Base-by-base conservation (phyloP, 2,329 filamentous ascomycete genomes). In the Pseudogymnoascus sp. region DNA sequence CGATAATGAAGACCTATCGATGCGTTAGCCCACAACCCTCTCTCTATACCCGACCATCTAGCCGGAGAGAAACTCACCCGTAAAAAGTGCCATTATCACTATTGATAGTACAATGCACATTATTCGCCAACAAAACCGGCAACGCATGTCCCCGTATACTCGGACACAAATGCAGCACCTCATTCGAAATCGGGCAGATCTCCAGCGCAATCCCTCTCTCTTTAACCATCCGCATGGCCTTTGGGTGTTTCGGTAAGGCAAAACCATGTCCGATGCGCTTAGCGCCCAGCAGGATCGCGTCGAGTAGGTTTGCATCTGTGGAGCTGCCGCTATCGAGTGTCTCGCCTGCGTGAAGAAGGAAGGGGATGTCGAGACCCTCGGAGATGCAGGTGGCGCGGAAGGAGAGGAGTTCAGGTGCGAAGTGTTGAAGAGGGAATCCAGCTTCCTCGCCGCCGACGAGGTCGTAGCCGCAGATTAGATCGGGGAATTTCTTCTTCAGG, bases 291-390 rank as follows among this genome's bases (percentile, higher is more conserved):
- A 88, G 74, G 1, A 90, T 79, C 3, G 89, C 87, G 66, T 90
- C 88, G 60, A 87, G 79, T 0, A 92, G 76, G 70, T 91, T 92
- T 16, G 82, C 85, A 66, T 91, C 86, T 1, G 81, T 80, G 4
- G 85, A 82, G 23, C 80, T 81, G 38, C 87, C 88, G 7, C 82
- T 80, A 31, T 90, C 85, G 4, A 90, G 78, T 1, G 89, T 90
- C 75, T 92, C 89, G 23, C 89, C 89, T 67, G 89, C 90, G 74
- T 92, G 89, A 70, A 91, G 89, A 40, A 91, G 77, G 70, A 91
- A 90, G 0, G 89, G 89, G 2, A 91, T 88, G 0, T 85, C 78
- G 3, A 88, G 64, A 0, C 70, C 69, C 0, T 77, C 71, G 1
- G 67, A 64, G 5, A 74, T 70, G 74, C 87, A 90, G 0, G 78